Evolutionary conservation across 495 filamentous ascomycete genomes (phyloP), one percentile per base, ranked within the genome.

Genomic region (Diplogelasinospora grovesii): DNA sequence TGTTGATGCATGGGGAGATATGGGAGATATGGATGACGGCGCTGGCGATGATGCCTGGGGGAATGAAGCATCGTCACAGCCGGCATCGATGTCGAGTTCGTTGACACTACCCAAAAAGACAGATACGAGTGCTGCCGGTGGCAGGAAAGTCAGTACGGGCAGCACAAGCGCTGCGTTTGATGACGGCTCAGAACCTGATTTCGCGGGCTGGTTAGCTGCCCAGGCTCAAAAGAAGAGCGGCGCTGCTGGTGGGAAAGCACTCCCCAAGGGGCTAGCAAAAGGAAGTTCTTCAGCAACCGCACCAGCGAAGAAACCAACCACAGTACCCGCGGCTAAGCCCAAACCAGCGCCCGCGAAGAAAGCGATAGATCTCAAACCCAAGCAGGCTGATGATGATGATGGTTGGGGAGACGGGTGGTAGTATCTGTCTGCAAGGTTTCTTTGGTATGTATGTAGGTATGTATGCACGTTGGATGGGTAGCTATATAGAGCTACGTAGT

Each of bases 141-240:
- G 33, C 29, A 37, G 52, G 48, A 39, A 28, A 13, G 18, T 54
- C 52, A 30, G 38, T 48, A 18, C 46, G 35, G 30, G 19, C 46
- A 7, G 31, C 60, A 4, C 22, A 8, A 38, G 18, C 16, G 15
- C 37, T 5, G 15, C 24, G 19, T 93, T 82, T 46, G 85, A 89
- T 45, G 86, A 93, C 52, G 79, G 81, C 22, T 82, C 81, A 2
- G 88, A 96, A 53, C 88, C 88, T 2, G 89, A 96, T 57, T 96
- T 96, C 62, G 89, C 88, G 14, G 87, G 86, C 4, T 94, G 89
- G 88, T 60, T 95, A 29, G 86, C 85, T 8, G 87, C 86, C 11
- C 88, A 94, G 61, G 74, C 79, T 14, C 66, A 82, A 49, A 75
- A 83, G 45, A 95, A 90, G 61, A 64, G 51, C 3, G 48, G 51